phyloP scores from a whole-genome alignment of 345 rosid genomes.

The Noccaea caerulescens region DNA sequence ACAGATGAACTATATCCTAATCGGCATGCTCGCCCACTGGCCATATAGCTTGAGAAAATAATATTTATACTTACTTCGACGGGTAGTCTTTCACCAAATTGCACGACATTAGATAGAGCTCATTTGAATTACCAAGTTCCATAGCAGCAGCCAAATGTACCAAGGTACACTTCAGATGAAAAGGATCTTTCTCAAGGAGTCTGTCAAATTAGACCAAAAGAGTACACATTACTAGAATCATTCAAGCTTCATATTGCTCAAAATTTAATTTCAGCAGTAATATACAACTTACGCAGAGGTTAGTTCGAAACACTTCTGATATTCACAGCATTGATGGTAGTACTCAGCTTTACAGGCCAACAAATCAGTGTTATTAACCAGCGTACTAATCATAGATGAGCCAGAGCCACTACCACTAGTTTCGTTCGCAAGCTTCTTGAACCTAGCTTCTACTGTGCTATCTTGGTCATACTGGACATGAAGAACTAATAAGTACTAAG shows the following conservation, averaged over 20 bases:
- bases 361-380: constrained; percentile 81
- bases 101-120: constrained; percentile 94
- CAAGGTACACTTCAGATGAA: constrained; percentile 83
- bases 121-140: constrained; percentile 98
- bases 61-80: constrained; percentile 67
- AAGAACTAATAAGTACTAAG: constrained; percentile 36
- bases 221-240: constrained; percentile 30
- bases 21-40: constrained; percentile 22
- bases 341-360: constrained; percentile 97
- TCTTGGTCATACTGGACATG: constrained; percentile 75
- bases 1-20: background rate
- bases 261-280: constrained; percentile 25
- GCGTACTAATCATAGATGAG: constrained; percentile 55
- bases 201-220: constrained; percentile 49
- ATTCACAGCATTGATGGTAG: constrained; percentile 95
- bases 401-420: constrained; percentile 55
- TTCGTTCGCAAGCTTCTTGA: constrained; percentile 82
- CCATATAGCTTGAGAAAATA: constrained; percentile 16
- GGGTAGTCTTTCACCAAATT: constrained; percentile 96
- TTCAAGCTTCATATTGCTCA: constrained; percentile 18
- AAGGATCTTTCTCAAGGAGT: constrained; percentile 96
- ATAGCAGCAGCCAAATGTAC: constrained; percentile 92
- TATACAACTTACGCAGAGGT: constrained; percentile 71
- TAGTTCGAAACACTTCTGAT: constrained; percentile 89
- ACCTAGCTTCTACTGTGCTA: constrained; percentile 77